Percentiles rank a stretch among this genome's conserved stretches.
phyloP scores from a whole-genome alignment of 2,329 filamentous ascomycete species.

The Fusarium subtropicale region DNA sequence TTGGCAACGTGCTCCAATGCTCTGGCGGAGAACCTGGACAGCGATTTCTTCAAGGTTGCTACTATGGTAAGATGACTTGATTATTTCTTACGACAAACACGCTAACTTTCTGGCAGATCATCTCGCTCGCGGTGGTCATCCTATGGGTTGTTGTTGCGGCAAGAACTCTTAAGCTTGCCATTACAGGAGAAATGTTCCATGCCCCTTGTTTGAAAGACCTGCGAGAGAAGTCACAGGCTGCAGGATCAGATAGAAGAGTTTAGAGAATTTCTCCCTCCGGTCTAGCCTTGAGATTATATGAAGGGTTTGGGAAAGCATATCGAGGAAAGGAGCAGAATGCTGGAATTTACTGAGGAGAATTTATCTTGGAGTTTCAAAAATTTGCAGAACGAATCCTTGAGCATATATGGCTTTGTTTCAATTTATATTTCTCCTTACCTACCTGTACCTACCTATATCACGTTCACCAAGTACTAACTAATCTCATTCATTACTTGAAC shows the following conservation, averaged over 20 bases:
- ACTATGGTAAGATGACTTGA: constrained; percentile 49
- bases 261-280: constrained; percentile 18
- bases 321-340: not conserved
- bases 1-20: constrained; percentile 56
- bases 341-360: no score
- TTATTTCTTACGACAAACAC: not conserved
- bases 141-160: constrained; percentile 58
- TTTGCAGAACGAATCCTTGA: not conserved
- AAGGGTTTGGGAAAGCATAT: not conserved
- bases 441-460: not conserved
- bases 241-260: constrained; percentile 45
- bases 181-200: constrained; percentile 58
- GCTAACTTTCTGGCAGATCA: constrained; percentile 49
- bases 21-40: constrained; percentile 57
- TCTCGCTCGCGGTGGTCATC: constrained; percentile 55
- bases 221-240: constrained; percentile 49
- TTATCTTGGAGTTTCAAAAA: not conserved
- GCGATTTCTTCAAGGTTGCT: constrained; percentile 57
- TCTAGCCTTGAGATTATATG: not conserved
- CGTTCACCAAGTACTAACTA: not conserved
- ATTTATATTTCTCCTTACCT: not conserved
- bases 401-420: not conserved
- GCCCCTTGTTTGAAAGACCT: constrained; percentile 58
- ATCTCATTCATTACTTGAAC: not conserved
- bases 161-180: constrained; percentile 53